Base-by-base conservation (phyloP, 441 rosid genomes). In the Brassica hybrid region DNA sequence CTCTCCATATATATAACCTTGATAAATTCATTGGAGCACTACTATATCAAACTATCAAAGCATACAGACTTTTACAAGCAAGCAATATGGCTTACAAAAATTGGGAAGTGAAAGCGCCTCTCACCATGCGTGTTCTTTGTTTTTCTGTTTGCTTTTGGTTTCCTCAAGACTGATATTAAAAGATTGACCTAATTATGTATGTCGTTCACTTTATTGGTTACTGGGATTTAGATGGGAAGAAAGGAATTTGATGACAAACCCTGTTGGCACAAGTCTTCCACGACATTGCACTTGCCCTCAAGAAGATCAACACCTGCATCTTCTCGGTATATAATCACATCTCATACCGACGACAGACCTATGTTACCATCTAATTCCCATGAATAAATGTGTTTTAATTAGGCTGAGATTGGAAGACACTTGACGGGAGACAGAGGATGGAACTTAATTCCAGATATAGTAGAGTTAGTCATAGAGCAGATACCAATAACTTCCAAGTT, bases 261-360 rank as follows among this genome's bases (percentile, higher is more conserved):
- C 94, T 14, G 99, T 95, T 62, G 96, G 90, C 99, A 71, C 92
- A 90, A 62, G 99, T 93, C 83, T 95, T 95, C 75, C 79, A 86
- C 41, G 99, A 95, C 76, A 90, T 91, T 19, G 90, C 96, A 75
- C 86, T 85, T 62, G 92, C 99, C 72, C 94, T 90, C 63, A 91
- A 86, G 87, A 89, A 65, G 84, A 94, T 89, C 45, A 36, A 86
- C 54, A 83, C 81, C 25, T 83, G 97, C 90, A 95, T 95, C 73
- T 95, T 95, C 83, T 90, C 85, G 86, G 98, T 93, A 89, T 70
- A 19, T n/a, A 64, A 68, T 79, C 63, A 69, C 50, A 48, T 9
- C 54, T 77, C 62, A 18, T 36, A 25, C 25, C 63, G n/a, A 65
- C 3, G 23, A n/a, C 38, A 69, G 0, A 56, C 9, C 12, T 43